Conservation (phyloP, 2,329 filamentous ascomycete genomes). For the Colletotrichum liriopes region DNA sequence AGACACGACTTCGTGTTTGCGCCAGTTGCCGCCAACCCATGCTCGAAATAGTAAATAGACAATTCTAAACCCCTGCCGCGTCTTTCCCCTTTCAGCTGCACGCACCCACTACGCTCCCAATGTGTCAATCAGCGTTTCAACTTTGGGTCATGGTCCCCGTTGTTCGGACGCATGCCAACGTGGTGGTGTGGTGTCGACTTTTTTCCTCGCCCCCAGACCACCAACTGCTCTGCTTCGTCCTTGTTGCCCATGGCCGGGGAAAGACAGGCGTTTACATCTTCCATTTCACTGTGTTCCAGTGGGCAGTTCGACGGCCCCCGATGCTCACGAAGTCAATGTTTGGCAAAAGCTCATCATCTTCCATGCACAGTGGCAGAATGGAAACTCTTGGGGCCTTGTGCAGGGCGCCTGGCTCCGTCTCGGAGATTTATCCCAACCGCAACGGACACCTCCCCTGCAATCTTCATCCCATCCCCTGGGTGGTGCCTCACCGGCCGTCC, state of each 20-base stretch:
- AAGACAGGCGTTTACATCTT: neutral
- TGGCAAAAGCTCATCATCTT: conserved; percentile 5
- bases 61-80: conserved; percentile 31
- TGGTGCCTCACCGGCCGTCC: conserved; percentile 19
- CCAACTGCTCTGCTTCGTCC: neutral
- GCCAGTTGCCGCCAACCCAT: conserved; percentile 13
- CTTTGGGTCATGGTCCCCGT: conserved; percentile 18
- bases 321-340: neutral
- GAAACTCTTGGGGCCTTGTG: conserved; percentile 35
- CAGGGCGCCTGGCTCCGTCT: conserved; percentile 33
- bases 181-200: neutral
- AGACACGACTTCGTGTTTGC: conserved; percentile 27
- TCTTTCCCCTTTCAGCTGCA: conserved; percentile 29
- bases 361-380: conserved; percentile 33
- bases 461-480: conserved; percentile 32
- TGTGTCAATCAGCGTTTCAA: conserved; percentile 36
- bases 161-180: conserved; percentile 27
- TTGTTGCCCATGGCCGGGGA: neutral
- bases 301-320: neutral
- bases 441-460: conserved; percentile 35
- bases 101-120: conserved; percentile 33
- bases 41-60: conserved; percentile 37
- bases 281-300: neutral
- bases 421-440: conserved; percentile 40
- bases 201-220: neutral